Evolutionary conservation across 129 eudicot genomes (phyloP).

Genomic region (Helianthus annuus): DNA sequence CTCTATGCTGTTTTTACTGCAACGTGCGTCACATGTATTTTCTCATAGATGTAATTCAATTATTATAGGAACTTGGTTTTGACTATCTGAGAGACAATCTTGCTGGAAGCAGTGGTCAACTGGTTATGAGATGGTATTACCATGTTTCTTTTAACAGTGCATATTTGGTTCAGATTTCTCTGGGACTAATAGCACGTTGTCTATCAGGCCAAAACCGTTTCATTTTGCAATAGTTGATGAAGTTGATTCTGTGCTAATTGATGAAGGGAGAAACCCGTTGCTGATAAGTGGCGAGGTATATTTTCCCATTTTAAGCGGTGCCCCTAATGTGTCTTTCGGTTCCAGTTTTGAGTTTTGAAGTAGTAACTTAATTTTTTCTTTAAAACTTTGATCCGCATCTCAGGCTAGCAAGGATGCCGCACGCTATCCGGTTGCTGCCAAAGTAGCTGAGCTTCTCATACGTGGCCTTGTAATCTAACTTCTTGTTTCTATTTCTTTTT

Average conservation of each 20-base stretch:
- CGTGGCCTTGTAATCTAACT: slow-evolving; percentile 54
- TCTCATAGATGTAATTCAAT: slow-evolving; percentile 14
- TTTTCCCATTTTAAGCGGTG: slow-evolving; percentile 1
- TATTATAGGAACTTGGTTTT: slow-evolving; percentile 94
- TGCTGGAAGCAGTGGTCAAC: slow-evolving; percentile 69
- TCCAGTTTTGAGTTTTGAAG: not conserved
- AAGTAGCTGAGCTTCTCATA: slow-evolving; percentile 93
- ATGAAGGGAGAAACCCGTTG: slow-evolving; percentile 96
- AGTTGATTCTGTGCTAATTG: slow-evolving; percentile 96
- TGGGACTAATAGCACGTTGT: not conserved
- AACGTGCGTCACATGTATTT: slow-evolving; percentile 2
- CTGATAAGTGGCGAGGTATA: slow-evolving; percentile 91
- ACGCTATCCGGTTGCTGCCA: slow-evolving; percentile 98
- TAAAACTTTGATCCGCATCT: slow-evolving; percentile 14
- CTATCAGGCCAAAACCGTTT: slow-evolving; percentile 94
- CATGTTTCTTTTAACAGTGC: not conserved
- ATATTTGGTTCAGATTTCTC: slow-evolving; percentile 14
- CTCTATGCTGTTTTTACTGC: slow-evolving; percentile 1
- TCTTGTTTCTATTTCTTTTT: slow-evolving; percentile 16
- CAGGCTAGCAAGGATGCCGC: slow-evolving; percentile 94
- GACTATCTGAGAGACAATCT: slow-evolving; percentile 97
- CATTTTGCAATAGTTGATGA: slow-evolving; percentile 99
- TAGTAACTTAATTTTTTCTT: slow-evolving; percentile 1
- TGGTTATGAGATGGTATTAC: slow-evolving; percentile 97
- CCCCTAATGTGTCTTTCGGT: slow-evolving; percentile 3